These are phyloP conservation scores for Tuber aestivum DNA, from an alignment of 495 filamentous ascomycete genomes.

Conservation along the genomic window DNA sequence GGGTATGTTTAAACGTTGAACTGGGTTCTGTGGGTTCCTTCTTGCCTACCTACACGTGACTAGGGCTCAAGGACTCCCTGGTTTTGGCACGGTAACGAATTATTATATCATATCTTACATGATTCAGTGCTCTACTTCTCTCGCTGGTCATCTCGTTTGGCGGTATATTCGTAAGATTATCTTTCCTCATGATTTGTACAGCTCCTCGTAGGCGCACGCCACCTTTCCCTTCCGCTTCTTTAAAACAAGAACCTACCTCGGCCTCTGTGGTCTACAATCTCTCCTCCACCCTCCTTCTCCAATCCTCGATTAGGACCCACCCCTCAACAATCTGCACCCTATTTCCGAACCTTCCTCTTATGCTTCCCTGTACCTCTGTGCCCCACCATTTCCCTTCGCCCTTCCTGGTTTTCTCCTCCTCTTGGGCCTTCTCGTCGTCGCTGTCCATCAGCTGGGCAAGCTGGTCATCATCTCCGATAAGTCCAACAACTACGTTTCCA, in stretches of 20 bases:
- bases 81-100: not conserved
- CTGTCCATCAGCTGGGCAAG: slow-evolving; percentile 29
- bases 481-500: slow-evolving; percentile 31
- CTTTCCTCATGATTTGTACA: slow-evolving; percentile 5
- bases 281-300: slow-evolving; percentile 40
- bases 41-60: not conserved
- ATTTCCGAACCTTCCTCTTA: slow-evolving; percentile 30
- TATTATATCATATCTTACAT: not conserved
- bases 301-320: slow-evolving; percentile 36
- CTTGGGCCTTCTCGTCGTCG: slow-evolving; percentile 26
- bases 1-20: not conserved
- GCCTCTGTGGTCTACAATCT: slow-evolving; percentile 14
- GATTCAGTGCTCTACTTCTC: not conserved
- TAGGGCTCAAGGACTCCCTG: not conserved
- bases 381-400: slow-evolving; percentile 41
- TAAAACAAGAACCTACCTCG: not conserved
- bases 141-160: not conserved
- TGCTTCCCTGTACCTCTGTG: slow-evolving; percentile 9
- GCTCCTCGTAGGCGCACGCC: not conserved
- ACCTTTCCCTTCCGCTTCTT: not conserved
- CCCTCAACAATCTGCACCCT: slow-evolving; percentile 37
- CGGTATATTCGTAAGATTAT: slow-evolving; percentile 1
- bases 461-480: slow-evolving; percentile 33
- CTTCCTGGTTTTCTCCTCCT: slow-evolving; percentile 27
- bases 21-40: not conserved